Evolutionary conservation across 2,329 filamentous ascomycete species (phyloP), one percentile per base, ranked within the genome.

Genomic region (Trichoderma endophyticum): DNA sequence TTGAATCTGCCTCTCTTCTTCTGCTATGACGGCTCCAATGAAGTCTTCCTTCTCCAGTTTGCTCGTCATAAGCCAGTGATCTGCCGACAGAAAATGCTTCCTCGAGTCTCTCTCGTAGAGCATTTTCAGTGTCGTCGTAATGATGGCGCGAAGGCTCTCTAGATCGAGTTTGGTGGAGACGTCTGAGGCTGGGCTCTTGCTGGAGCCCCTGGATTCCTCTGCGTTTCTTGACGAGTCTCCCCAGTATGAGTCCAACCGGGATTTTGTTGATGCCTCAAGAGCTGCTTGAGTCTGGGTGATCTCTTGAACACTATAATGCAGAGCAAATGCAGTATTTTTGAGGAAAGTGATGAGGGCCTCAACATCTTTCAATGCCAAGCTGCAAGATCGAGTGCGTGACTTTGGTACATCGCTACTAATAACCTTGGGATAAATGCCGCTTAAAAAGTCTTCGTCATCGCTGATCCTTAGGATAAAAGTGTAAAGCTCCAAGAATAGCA

Each of bases 401-500:
- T 77, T 84, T 28, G 80, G 83, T 32, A 79, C 83, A 62, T 79
- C 81, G 24, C 76, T 79, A n/a, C 81, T 80, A 24, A 83, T 75
- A 34, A 80, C 72, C 69, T 78, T 75, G 30, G 84, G 83, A 51
- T 81, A 83, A 73, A 88, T 82, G 70, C 86, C 86, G 71, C 89
- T 88, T 73, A 97, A 92, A 79, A 99, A 99, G 77, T 99, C 96
- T 75, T 98, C 95, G 74, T 99, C 96, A 76, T 99, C 96, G 79
- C 95, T 97, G 39, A 98, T 89, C 76, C 96, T 92, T 14, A 98
- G 84, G 3, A 98, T 90, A 79, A 98, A 98, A 2, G 92, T 94
- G 79, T 98, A 99, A 0, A 99, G 87, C 77, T 99, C 96, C 6
- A 99, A 86, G 78, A 99, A 98, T 0, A 99, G 87, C 0, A 98